phyloP scores from a whole-genome alignment of 495 filamentous ascomycete species.

The Penicillium longicatenatum region DNA sequence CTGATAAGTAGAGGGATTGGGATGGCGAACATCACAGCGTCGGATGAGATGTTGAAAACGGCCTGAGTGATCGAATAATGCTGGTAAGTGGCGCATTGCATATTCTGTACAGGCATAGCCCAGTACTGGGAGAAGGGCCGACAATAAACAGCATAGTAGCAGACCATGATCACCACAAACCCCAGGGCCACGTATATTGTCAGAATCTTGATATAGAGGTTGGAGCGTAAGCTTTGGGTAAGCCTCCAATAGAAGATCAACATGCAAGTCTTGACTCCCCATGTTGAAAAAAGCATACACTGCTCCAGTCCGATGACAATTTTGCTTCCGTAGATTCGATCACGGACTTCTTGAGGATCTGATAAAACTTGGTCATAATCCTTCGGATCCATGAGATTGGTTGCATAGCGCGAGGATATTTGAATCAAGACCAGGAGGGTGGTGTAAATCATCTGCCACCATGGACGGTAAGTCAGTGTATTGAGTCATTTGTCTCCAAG shows the following conservation, averaged over 20 bases:
- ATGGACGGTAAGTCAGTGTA: background rate
- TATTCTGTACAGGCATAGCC: conserved; percentile 48
- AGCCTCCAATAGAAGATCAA: conserved; percentile 51
- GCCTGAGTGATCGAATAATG: conserved; percentile 66
- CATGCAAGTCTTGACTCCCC: conserved; percentile 54
- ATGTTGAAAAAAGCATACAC: conserved; percentile 54
- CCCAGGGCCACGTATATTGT: conserved; percentile 54
- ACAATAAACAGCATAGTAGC: conserved; percentile 68
- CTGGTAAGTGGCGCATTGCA: conserved; percentile 39
- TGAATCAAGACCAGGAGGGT: conserved; percentile 57
- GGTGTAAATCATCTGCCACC: conserved; percentile 51
- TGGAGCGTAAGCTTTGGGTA: conserved; percentile 40
- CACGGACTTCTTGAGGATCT: conserved; percentile 40
- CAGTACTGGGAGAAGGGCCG: conserved; percentile 63
- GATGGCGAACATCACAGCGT: conserved; percentile 61
- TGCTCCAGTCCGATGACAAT: conserved; percentile 55
- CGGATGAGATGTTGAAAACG: conserved; percentile 68
- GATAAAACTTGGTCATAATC: conserved; percentile 49
- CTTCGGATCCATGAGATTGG: conserved; percentile 60
- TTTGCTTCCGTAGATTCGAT: conserved; percentile 52
- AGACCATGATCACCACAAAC: conserved; percentile 61
- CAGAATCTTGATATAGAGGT: conserved; percentile 54
- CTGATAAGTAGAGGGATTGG: conserved; percentile 61
- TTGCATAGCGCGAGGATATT: conserved; percentile 54
- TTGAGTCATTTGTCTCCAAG: background rate